phyloP scores from a whole-genome alignment of 2,329 filamentous ascomycete species.

The Monosporascus cannonballus region DNA sequence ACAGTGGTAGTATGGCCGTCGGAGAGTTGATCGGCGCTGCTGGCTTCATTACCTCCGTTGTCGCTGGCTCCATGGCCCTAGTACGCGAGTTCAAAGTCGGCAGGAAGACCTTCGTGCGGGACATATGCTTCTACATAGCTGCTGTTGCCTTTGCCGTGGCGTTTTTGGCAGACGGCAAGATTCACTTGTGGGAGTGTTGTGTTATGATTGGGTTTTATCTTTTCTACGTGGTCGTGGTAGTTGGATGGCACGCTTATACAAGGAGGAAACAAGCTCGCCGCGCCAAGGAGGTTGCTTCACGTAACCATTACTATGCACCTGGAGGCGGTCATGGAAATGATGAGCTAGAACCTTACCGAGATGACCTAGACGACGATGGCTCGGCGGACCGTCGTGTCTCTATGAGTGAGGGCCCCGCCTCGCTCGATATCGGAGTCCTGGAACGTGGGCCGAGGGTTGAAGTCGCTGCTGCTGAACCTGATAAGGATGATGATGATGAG shows the following conservation, averaged over 20 bases:
- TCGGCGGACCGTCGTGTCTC: conserved; percentile 23
- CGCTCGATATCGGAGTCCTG: conserved; percentile 35
- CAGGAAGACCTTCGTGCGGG: conserved; percentile 81
- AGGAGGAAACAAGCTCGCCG: conserved; percentile 54
- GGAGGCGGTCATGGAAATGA: conserved; percentile 41
- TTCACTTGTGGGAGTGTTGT: conserved; percentile 84
- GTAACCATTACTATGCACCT: conserved; percentile 65
- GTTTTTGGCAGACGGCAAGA: conserved; percentile 76
- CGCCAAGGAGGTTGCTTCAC: conserved; percentile 63
- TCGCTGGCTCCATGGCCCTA: conserved; percentile 93
- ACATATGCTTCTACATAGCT: conserved; percentile 86
- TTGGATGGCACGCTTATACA: conserved; percentile 86
- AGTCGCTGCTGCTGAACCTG: conserved; percentile 32
- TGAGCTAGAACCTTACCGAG: conserved; percentile 59
- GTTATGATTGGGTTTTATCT: conserved; percentile 87
- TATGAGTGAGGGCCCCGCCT: conserved; percentile 21
- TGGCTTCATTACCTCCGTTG: conserved; percentile 92
- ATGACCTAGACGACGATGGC: conserved; percentile 50
- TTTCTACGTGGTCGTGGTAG: conserved; percentile 84
- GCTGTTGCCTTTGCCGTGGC: conserved; percentile 82
- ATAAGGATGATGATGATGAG: conserved; percentile 48
- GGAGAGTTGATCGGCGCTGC: conserved; percentile 94
- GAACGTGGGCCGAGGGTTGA: conserved; percentile 43
- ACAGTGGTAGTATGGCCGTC: conserved; percentile 93
- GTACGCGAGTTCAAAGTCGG: conserved; percentile 93